Percentiles rank a stretch among this genome's conserved stretches.
These are phyloP conservation scores for Microcyclosporella mali DNA, from an alignment of 2,329 filamentous ascomycete species.

Conservation along the genomic window DNA sequence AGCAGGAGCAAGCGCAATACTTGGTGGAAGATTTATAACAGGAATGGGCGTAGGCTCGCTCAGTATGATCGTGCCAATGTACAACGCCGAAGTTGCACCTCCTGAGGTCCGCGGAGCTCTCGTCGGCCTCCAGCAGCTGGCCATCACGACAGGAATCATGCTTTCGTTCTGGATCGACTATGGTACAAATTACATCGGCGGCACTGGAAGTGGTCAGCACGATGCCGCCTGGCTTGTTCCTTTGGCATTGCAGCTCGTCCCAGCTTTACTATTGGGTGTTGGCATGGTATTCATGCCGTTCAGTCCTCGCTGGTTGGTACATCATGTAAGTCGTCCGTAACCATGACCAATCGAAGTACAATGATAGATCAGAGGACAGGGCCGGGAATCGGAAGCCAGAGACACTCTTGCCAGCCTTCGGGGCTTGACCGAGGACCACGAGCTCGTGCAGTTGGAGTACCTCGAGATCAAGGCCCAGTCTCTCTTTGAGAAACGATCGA, in stretches of 20 bases:
- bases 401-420: slow-evolving; percentile 59
- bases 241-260: slow-evolving; percentile 63
- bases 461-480: slow-evolving; percentile 78
- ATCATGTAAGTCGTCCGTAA: too few relatives aligned
- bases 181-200: slow-evolving; percentile 44
- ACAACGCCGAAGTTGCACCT: slow-evolving; percentile 45
- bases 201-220: slow-evolving; percentile 51
- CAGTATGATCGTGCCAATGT: slow-evolving; percentile 53
- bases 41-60: slow-evolving; percentile 61
- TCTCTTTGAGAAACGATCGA: slow-evolving; percentile 67
- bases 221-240: slow-evolving; percentile 70
- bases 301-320: slow-evolving; percentile 67
- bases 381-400: slow-evolving; percentile 62
- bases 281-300: slow-evolving; percentile 73
- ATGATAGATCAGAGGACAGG: too few relatives aligned
- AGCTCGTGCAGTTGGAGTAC: slow-evolving; percentile 67
- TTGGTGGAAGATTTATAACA: slow-evolving; percentile 67
- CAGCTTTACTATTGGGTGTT: slow-evolving; percentile 58
- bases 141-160: slow-evolving; percentile 51
- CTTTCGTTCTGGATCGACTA: slow-evolving; percentile 45
- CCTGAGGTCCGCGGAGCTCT: slow-evolving; percentile 62
- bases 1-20: slow-evolving; percentile 54
- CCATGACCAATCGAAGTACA: too few relatives aligned
- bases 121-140: slow-evolving; percentile 59
- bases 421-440: slow-evolving; percentile 54